Percentiles rank a stretch among this genome's conserved stretches.
Evolutionary conservation across 768 basidiomycete species (phyloP).

Genomic region (Agrocybe pediades): DNA sequence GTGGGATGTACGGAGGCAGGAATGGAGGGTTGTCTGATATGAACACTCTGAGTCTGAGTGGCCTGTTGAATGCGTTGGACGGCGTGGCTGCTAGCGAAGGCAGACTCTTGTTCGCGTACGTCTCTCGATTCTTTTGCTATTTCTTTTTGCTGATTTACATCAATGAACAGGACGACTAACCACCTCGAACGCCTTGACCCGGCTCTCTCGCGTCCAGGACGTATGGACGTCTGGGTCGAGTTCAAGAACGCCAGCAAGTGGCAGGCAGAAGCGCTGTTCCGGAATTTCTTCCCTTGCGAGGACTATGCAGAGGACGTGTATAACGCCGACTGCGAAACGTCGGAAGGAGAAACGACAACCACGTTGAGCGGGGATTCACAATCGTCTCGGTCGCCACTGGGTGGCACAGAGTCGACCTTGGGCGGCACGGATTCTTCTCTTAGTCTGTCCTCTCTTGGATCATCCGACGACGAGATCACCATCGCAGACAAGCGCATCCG

Average conservation of each 20-base stretch:
- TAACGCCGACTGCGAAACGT: too few species aligned
- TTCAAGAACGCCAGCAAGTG: conserved; percentile 85
- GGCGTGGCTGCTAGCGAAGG: conserved; percentile 89
- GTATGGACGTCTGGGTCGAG: conserved; percentile 92
- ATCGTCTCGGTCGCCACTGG: too few species aligned
- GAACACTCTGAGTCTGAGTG: conserved; percentile 81
- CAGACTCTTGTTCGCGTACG: conserved; percentile 86
- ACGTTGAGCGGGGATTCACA: too few species aligned
- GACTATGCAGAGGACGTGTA: conserved; percentile 32
- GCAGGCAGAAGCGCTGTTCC: conserved; percentile 86
- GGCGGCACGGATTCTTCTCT: too few species aligned
- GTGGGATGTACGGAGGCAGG: conserved; percentile 39
- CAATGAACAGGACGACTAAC: conserved; percentile 70
- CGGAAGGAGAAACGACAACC: too few species aligned
- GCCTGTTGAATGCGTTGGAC: conserved; percentile 82
- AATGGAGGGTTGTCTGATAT: conserved; percentile 60
- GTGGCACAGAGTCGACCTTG: too few species aligned
- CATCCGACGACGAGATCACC: too few species aligned
- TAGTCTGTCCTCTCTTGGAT: too few species aligned
- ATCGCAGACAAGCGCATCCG: too few species aligned
- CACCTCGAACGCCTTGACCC: conserved; percentile 91
- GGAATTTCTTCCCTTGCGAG: conserved; percentile 86
- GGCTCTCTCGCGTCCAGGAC: conserved; percentile 88
- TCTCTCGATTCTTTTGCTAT: conserved; percentile 18
- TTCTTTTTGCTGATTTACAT: background rate